These are phyloP conservation scores for Xylariaceae sp. DNA, from an alignment of 2,329 filamentous ascomycete species.

Conservation along the genomic window DNA sequence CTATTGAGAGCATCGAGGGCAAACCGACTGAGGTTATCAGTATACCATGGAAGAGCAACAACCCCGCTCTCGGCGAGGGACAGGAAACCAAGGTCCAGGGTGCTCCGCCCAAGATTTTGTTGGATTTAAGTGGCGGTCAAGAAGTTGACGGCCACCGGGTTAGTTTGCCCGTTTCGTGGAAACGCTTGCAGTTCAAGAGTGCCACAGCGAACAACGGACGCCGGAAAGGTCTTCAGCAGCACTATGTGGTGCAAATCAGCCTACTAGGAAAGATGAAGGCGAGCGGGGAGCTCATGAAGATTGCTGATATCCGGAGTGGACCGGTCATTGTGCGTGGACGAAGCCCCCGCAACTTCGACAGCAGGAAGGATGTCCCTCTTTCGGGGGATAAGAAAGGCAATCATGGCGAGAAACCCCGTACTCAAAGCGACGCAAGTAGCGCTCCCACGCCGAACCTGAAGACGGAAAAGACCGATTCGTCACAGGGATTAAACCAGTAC, in stretches of 20 bases:
- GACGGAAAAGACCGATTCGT: conserved; percentile 29
- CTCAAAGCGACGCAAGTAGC: conserved; percentile 33
- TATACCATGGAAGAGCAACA: conserved; percentile 86
- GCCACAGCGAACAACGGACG: conserved; percentile 95
- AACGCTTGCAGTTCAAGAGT: conserved; percentile 89
- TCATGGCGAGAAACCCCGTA: conserved; percentile 43
- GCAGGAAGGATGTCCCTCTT: conserved; percentile 57
- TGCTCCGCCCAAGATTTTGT: conserved; percentile 48
- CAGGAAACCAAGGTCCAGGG: conserved; percentile 46
- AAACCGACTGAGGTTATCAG: conserved; percentile 92
- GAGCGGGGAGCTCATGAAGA: conserved; percentile 60
- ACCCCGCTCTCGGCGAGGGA: conserved; percentile 43
- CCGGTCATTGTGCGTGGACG: conserved; percentile 93
- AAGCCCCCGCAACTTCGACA: conserved; percentile 91
- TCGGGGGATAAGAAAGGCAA: conserved; percentile 44
- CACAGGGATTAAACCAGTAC: conserved; percentile 26
- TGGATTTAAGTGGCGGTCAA: conserved; percentile 54
- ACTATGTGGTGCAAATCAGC: conserved; percentile 84
- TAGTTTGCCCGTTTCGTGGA: conserved; percentile 84
- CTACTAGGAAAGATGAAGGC: conserved; percentile 68
- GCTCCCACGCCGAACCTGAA: conserved; percentile 29
- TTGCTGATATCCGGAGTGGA: conserved; percentile 83
- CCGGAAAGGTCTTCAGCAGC: conserved; percentile 89
- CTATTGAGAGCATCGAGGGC: conserved; percentile 86
- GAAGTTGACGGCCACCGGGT: conserved; percentile 75